phyloP scores from a whole-genome alignment of 768 basidiomycete genomes.

The Chalciporus pseudorubinellus region DNA sequence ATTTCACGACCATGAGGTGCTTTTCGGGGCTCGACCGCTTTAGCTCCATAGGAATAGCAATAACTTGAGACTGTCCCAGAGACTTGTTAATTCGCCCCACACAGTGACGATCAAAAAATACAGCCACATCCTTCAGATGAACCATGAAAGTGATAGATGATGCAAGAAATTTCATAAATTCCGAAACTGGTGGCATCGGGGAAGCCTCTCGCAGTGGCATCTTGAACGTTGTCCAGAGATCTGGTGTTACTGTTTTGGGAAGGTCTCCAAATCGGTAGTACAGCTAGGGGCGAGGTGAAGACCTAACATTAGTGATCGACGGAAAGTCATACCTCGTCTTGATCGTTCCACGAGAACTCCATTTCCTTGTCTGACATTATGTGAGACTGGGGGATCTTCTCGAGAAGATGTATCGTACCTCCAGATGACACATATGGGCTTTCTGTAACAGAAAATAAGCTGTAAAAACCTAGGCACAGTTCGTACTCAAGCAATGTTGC shows the following conservation, averaged over 20 bases:
- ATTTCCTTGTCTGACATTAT: conserved; percentile 67
- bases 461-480: conserved; percentile 55
- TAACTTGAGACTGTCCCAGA: conserved; percentile 43
- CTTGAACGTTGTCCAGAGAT: conserved; percentile 79
- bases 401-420: conserved; percentile 36
- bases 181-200: conserved; percentile 73
- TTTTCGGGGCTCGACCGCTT: conserved; percentile 50
- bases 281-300: conserved; percentile 42
- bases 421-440: conserved; percentile 76
- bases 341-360: conserved; percentile 92
- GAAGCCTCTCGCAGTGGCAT: conserved; percentile 78
- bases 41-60: conserved; percentile 53
- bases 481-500: no score
- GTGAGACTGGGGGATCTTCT: conserved; percentile 11
- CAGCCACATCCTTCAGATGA: conserved; percentile 64
- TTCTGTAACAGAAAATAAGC: conserved; percentile 78
- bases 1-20: conserved; percentile 60
- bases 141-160: conserved; percentile 92
- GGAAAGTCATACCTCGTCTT: conserved; percentile 58
- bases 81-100: conserved; percentile 63
- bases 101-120: conserved; percentile 74
- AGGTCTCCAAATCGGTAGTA: conserved; percentile 73
- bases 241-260: conserved; percentile 34
- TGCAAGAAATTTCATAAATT: conserved; percentile 85
- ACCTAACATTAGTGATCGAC: neutral